A percentile compares a stretch with the other conserved stretches of the same genome.
These are phyloP conservation scores for Musa troglodytarum DNA, from an alignment of 176 grass and related monocot species.

Conservation along the genomic window DNA sequence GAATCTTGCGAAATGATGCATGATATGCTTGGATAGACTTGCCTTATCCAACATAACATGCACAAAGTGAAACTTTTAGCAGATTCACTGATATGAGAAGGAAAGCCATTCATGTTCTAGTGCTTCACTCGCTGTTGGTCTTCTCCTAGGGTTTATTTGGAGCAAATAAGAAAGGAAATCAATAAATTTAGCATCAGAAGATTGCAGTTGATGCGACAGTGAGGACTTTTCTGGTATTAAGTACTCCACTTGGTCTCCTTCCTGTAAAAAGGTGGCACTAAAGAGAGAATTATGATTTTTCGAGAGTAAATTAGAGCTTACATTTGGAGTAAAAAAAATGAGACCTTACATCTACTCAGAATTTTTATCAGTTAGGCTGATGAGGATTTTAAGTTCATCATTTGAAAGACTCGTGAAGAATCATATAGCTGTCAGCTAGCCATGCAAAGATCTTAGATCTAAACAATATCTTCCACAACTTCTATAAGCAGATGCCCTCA, in stretches of 20 bases:
- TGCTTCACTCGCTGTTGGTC: slow-evolving; percentile 14
- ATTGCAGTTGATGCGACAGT: neutral
- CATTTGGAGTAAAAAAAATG: neutral
- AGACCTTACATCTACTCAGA: neutral
- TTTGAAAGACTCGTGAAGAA: neutral
- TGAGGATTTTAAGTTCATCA: neutral
- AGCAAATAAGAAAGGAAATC: slow-evolving; percentile 25
- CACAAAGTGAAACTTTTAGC: neutral
- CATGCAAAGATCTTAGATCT: neutral
- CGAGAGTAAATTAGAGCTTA: neutral
- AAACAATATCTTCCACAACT: neutral
- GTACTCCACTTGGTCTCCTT: slow-evolving; percentile 11
- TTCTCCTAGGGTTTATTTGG: slow-evolving; percentile 17
- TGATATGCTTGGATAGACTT: neutral
- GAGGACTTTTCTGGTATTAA: slow-evolving; percentile 18
- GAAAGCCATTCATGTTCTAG: slow-evolving; percentile 13
- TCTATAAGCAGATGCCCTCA: neutral
- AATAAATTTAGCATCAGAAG: slow-evolving; percentile 8
- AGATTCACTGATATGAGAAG: neutral
- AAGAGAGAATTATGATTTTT: neutral
- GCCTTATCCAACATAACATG: neutral
- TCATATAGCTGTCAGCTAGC: neutral
- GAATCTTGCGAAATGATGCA: neutral
- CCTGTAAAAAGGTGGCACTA: neutral
- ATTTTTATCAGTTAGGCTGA: neutral